Evolutionary conservation across 2,329 filamentous ascomycete species (phyloP), one percentile per base, ranked within the genome.

Genomic region (Endothia cerciana): DNA sequence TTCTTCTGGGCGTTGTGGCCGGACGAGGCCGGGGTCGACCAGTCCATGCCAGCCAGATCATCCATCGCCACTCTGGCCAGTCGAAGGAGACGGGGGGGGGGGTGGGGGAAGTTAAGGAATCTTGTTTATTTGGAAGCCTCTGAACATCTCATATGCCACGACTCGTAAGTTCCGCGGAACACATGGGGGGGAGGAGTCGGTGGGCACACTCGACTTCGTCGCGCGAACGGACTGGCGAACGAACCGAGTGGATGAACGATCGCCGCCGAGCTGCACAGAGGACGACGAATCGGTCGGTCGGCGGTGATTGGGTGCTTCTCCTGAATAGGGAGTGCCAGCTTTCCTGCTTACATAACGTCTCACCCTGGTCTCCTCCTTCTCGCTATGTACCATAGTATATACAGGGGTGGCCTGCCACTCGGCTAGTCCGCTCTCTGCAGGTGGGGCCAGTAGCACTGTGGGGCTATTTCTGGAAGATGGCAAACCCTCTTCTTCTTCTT

Each of bases 31-130:
- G 75, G 73, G 59, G 79, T 72, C 60, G 84, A 85, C 86, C 86
- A 89, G 76, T 85, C 84, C 71, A 89, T 80, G 69, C 84, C 82
- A 58, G 84, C 82, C 59, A 89, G 83, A 77, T 89, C 86, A 71
- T 89, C 85, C 87, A 89, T 89, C 65, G 73, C 79, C 63, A 41
- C 56, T 45, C 49, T 63, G 53, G 38, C 57, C 45, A n/a, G 41
- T 59, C 49, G 38, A 55, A 25, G 49, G 40, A 66, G 38, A 13
- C 4, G 55, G 22, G 13, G 38, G n/a, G 25, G n/a, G 19, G 15
- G 25, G 55, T 41, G 38, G 33, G 28, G 10, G 47, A 22, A 19
- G 65, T 38, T 66, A 66, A 43, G 64, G 64, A 10, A 63, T 68
- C 40, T 68, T 59, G 59, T 67, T 67, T 61, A 67, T 65, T 65